Percentiles rank a stretch among this genome's conserved stretches.
phyloP scores from a whole-genome alignment of 345 rosid genomes.

The Populus deltoides region DNA sequence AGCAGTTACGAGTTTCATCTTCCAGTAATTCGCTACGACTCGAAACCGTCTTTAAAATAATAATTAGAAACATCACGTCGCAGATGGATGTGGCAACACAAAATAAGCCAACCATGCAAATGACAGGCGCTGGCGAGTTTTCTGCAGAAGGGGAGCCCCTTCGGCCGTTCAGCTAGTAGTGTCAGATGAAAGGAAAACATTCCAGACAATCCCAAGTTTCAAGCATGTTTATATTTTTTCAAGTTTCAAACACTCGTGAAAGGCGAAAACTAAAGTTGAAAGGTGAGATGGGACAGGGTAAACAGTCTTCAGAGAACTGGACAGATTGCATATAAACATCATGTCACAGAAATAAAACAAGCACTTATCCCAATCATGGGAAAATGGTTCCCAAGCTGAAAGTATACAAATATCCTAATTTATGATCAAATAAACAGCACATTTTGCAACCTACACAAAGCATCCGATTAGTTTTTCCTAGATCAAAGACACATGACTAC shows the following conservation, averaged over 20 bases:
- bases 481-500: slow-evolving; percentile 30
- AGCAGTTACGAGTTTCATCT: neutral
- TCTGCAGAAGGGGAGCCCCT: neutral
- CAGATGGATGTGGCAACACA: no score
- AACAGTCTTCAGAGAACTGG: neutral
- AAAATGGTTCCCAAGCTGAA: slow-evolving; percentile 20
- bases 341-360: slow-evolving; percentile 3
- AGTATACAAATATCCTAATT: slow-evolving; percentile 21
- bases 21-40: neutral
- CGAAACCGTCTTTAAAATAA: no score
- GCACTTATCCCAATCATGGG: slow-evolving; percentile 15
- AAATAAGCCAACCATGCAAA: no score
- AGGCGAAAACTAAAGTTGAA: neutral
- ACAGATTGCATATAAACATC: slow-evolving; percentile 18
- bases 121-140: neutral
- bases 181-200: neutral
- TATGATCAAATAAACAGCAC: slow-evolving; percentile 23
- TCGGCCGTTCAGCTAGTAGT: neutral
- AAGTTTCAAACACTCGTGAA: no score
- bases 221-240: no score
- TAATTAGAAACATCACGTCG: no score
- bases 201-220: no score
- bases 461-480: slow-evolving; percentile 31
- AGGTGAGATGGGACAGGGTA: neutral
- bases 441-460: slow-evolving; percentile 26